A percentile compares a stretch with the other conserved stretches of the same genome.
These are phyloP conservation scores for Claviceps maximensis DNA, from an alignment of 2,329 filamentous ascomycete species.

Conservation along the genomic window DNA sequence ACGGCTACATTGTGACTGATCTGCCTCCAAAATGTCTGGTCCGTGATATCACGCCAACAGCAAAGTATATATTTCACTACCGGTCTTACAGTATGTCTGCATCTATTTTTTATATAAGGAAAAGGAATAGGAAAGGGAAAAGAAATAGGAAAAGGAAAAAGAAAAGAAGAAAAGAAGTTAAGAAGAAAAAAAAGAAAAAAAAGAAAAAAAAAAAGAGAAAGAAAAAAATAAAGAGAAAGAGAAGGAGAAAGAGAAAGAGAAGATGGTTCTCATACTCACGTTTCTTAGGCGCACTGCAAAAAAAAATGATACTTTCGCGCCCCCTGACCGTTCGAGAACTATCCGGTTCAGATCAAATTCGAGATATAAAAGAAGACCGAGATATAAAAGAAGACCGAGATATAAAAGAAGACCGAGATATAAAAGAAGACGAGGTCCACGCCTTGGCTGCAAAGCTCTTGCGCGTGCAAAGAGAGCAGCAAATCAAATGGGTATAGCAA, in stretches of 20 bases:
- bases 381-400: conserved; percentile 6
- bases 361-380: conserved; percentile 6
- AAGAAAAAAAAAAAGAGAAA: conserved; percentile 8
- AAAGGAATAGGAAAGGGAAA: neutral
- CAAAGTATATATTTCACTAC: conserved; percentile 10
- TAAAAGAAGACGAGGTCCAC: conserved; percentile 10
- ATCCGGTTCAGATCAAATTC: conserved; percentile 1
- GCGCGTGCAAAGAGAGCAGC: conserved; percentile 1
- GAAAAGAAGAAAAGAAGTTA: no score
- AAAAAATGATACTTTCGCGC: conserved; percentile 12
- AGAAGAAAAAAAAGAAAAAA: neutral
- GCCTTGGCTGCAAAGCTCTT: conserved; percentile 11
- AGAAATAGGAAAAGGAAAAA: no score
- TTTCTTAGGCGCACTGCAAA: conserved; percentile 10
- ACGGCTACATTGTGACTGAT: neutral
- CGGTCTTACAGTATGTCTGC: conserved; percentile 11
- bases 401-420: conserved; percentile 6
- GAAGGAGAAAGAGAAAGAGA: neutral
- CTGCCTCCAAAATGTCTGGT: rapidly evolving
- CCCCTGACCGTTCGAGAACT: conserved; percentile 2
- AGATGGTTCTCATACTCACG: neutral
- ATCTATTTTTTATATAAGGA: neutral
- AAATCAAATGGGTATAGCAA: neutral
- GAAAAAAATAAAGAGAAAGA: no score
- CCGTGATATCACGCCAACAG: neutral